phyloP scores from a whole-genome alignment of 2,329 filamentous ascomycete genomes.

The Pseudocercospora cruenta region DNA sequence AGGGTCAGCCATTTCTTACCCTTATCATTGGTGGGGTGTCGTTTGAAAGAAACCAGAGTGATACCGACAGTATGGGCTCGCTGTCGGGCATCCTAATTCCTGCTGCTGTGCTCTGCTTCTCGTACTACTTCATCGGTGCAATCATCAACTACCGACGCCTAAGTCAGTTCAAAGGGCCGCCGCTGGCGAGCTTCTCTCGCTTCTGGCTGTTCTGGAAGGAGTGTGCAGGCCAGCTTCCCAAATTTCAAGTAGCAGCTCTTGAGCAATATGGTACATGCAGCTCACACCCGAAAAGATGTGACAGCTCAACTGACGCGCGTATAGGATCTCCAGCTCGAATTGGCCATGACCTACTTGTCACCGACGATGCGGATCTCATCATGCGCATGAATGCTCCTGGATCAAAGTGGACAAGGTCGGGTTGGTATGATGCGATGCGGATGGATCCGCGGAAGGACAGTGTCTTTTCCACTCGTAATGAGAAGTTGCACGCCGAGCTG shows the following conservation, averaged over 20 bases:
- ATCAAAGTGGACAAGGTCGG: constrained; percentile 36
- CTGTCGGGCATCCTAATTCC: constrained; percentile 20
- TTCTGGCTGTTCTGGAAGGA: constrained; percentile 37
- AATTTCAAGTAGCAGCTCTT: constrained; percentile 31
- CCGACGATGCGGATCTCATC: constrained; percentile 54
- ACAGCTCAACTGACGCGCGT: constrained; percentile 10
- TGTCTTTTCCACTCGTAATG: constrained; percentile 57
- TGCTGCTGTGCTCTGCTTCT: constrained; percentile 19
- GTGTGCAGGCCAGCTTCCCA: constrained; percentile 23
- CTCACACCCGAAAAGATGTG: constrained; percentile 3
- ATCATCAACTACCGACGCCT: constrained; percentile 32
- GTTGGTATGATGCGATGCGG: constrained; percentile 55
- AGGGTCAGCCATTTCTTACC: constrained; percentile 14
- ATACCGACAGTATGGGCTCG: constrained; percentile 23
- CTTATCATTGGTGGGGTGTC: constrained; percentile 16
- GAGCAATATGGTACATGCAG: constrained; percentile 32
- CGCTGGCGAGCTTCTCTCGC: constrained; percentile 28
- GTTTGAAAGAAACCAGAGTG: constrained; percentile 16
- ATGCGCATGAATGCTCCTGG: constrained; percentile 47
- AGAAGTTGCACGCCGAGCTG: constrained; percentile 50
- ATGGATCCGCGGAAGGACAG: constrained; percentile 60
- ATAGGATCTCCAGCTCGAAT: constrained; percentile 49
- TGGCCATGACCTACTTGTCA: constrained; percentile 55
- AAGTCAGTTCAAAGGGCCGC: constrained; percentile 34
- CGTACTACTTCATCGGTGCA: constrained; percentile 25